Conservation (phyloP, 495 filamentous ascomycete genomes). For the Xeromyces bisporus region DNA sequence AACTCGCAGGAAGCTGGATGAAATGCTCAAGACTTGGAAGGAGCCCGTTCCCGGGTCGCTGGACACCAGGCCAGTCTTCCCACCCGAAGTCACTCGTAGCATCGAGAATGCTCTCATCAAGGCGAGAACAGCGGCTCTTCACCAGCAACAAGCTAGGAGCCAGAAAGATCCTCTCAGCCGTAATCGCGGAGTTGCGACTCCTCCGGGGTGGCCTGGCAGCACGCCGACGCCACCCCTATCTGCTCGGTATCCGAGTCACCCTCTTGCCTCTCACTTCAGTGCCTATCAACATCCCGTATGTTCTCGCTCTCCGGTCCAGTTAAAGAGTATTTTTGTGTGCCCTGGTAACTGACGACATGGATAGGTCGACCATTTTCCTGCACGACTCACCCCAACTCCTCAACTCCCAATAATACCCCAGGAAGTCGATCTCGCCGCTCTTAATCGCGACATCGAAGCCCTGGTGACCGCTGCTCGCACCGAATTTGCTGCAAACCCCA, state of each 20-base stretch:
- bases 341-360: conserved; percentile 8
- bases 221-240: conserved; percentile 53
- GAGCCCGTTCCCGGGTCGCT: conserved; percentile 84
- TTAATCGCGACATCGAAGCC: conserved; percentile 66
- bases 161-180: conserved; percentile 48
- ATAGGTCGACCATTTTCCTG: conserved; percentile 10
- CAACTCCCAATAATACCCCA: conserved; percentile 22
- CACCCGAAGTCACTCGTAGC: conserved; percentile 60
- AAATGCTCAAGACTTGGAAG: conserved; percentile 97
- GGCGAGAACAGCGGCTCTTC: conserved; percentile 56
- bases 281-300: conserved; percentile 16
- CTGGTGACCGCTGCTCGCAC: conserved; percentile 52
- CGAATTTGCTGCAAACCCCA: conserved; percentile 54
- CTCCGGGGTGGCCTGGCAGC: conserved; percentile 42
- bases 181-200: conserved; percentile 33
- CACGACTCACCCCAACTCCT: conserved; percentile 21
- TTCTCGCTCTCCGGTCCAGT: conserved; percentile 11
- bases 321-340: not conserved
- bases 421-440: conserved; percentile 39
- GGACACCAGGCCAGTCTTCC: conserved; percentile 76
- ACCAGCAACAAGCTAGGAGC: conserved; percentile 48
- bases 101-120: conserved; percentile 92
- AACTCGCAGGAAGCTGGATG: conserved; percentile 80
- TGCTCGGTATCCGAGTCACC: conserved; percentile 19
- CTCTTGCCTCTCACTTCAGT: conserved; percentile 8